Evolutionary conservation across 129 eudicot genomes (phyloP), one percentile per base, ranked within the genome.

Genomic region (Arctium lappa): DNA sequence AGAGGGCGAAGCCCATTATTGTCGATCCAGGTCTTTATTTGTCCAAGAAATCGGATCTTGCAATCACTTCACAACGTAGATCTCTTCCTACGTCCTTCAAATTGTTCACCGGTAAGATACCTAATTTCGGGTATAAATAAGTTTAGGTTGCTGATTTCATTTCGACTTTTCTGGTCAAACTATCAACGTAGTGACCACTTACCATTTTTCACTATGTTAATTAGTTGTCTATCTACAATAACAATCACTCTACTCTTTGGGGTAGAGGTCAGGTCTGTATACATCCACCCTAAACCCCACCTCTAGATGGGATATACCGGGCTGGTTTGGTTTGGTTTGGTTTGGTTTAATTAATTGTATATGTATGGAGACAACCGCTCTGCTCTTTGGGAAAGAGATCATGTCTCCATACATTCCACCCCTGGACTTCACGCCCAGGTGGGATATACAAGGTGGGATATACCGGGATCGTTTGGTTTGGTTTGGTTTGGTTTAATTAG

Each of bases 21-120:
- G 90, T 96, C 37, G 99, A 96, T 86, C 99, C 99, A 0, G 99
- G 97, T 69, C 98, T 96, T 53, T 93, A 96, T 81, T 80, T 96
- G 70, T 93, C 99, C 39, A 96, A 91, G 84, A 96, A 96, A 87
- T 93, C 99, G 53, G 99, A 96, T 70, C 90, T 96, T 89, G 90
- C 99, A 63, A 63, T 82, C 88, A 96, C 99, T 68, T 87, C 94
- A 22, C 99, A 96, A 70, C 94, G 93, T 34, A 88, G 99, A 80
- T 93, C 99, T 62, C 89, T 96, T 62, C 99, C 99, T 39, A 96
- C 99, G 74, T 88, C 99, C 68, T 96, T 91, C 72, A 91, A 84
- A 75, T 79, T 96, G 90, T 93, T 93, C 84, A 96, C 99, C 8
- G 99, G 99, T 93, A 86, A 80, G 91, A 77, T 34, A 8, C 15